Base-by-base conservation (phyloP, 805 yeast species). In the Ascoidea asiatica region DNA sequence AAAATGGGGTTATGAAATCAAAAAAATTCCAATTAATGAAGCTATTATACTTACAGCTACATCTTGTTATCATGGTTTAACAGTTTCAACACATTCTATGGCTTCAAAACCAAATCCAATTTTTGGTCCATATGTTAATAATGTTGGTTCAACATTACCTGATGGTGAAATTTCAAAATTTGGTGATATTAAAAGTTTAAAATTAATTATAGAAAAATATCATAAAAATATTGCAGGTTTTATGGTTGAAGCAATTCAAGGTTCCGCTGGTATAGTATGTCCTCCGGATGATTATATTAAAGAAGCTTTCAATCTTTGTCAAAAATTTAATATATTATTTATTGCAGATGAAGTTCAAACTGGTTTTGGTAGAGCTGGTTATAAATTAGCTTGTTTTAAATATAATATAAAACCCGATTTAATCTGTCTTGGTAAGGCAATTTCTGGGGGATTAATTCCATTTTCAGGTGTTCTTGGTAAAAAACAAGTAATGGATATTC, bases 301-400 rank as follows among this genome's bases (percentile, higher is more conserved):
- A 15, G 37, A 48, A 11, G 51, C 38, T 19, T 49, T 20, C 37
- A 53, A 50, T 2, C 38, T 57, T 15, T 57, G 61, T 45, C 48
- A 55, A 38, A 50, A 54, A 42, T 53, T 49, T 44, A 55, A 56
- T 42, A 49, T 57, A 36, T 42, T 57, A 11, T 53, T 54, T 43
- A 54, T 57, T 43, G 56, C 59, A 1, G 61, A 57, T 46, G 61
- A 57, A 42, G 57, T 57, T n/a, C 60, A 56, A 41, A 52, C 58
- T 2, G 61, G 60, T 2, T 43, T 53, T 19, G 61, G 60, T n/a
- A 50, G 61, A 47, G 50, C 61, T 4, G 61, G 61, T 13, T 48
- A 42, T 38, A 29, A 44, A 17, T 45, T 55, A 15, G 49, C 48
- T 37, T 44, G 51, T 21, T 53, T 51, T 51, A 51, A 45, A 19